Evolutionary conservation across 1,139 yeast species (phyloP).

Genomic region (Torulaspora globosa): DNA sequence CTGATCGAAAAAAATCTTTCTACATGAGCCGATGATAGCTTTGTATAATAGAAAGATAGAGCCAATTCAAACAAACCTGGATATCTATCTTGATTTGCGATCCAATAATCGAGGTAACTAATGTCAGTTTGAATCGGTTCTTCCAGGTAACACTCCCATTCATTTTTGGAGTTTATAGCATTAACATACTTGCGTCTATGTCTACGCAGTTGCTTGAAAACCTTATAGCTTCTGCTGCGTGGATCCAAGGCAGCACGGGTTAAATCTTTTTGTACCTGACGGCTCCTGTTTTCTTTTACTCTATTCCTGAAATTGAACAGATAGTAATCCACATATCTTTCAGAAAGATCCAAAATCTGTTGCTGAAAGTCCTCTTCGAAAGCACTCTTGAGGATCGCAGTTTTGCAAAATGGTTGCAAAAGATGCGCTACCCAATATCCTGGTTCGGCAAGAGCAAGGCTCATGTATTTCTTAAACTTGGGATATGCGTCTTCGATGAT

Average conservation of each 20-base stretch:
- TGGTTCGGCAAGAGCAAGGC: constrained; percentile 12
- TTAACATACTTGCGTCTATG: constrained; percentile 2
- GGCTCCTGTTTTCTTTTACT: not conserved
- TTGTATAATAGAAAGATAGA: constrained; percentile 13
- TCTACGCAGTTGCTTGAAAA: constrained; percentile 1
- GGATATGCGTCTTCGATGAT: constrained; percentile 12
- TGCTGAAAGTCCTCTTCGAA: constrained; percentile 9
- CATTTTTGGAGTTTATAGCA: constrained; percentile 5
- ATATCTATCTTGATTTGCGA: constrained; percentile 13
- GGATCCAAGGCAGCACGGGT: not conserved
- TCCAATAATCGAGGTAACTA: constrained; percentile 15
- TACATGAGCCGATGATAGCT: constrained; percentile 14
- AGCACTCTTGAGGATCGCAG: constrained; percentile 8
- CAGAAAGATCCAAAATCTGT: constrained; percentile 5
- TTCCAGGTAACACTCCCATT: constrained; percentile 17
- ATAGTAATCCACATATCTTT: not conserved
- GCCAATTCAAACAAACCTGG: constrained; percentile 14
- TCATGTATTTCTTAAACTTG: constrained; percentile 9
- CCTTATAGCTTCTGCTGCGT: not conserved
- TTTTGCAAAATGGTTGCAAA: constrained; percentile 16
- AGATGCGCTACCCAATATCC: constrained; percentile 20
- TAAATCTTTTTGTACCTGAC: not conserved
- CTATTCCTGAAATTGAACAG: not conserved
- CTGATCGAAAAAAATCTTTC: constrained; percentile 15
- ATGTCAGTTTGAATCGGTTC: constrained; percentile 12